Evolutionary conservation across 768 basidiomycete genomes (phyloP).

Genomic region (Tulasnella sp.): DNA sequence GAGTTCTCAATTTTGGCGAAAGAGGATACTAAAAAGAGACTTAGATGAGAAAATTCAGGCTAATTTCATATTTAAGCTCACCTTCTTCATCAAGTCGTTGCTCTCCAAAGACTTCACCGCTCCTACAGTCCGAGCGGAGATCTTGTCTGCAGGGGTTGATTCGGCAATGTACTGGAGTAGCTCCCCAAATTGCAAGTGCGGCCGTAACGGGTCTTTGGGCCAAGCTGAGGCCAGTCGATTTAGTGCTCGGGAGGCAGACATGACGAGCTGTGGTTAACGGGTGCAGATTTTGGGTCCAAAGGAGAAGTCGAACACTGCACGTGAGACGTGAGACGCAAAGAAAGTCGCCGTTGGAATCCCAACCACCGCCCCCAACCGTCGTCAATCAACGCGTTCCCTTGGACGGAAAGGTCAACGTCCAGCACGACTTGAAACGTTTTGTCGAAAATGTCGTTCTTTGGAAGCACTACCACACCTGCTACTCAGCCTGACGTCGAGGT

Average conservation of each 20-base stretch:
- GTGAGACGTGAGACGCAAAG: not conserved
- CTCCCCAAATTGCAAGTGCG: not conserved
- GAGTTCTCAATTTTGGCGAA: not conserved
- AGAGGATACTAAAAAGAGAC: not conserved
- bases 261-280: not conserved
- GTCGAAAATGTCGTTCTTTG: slow-evolving; percentile 19
- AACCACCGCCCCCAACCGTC: not conserved
- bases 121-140: not conserved
- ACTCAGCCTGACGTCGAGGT: slow-evolving; percentile 54
- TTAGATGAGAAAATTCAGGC: not conserved
- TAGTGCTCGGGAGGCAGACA: not conserved
- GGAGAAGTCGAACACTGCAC: not conserved
- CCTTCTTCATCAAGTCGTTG: slow-evolving; percentile 4
- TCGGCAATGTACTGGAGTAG: not conserved
- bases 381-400: not conserved
- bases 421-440: not conserved
- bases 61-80: not conserved
- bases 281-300: not conserved
- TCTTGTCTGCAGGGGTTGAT: not conserved
- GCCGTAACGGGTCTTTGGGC: slow-evolving; percentile 3
- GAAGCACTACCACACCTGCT: not conserved
- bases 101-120: not conserved
- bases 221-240: not conserved
- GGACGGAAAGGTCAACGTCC: not conserved
- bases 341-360: not conserved